phyloP scores from a whole-genome alignment of 345 rosid genomes.

The Punica granatum region DNA sequence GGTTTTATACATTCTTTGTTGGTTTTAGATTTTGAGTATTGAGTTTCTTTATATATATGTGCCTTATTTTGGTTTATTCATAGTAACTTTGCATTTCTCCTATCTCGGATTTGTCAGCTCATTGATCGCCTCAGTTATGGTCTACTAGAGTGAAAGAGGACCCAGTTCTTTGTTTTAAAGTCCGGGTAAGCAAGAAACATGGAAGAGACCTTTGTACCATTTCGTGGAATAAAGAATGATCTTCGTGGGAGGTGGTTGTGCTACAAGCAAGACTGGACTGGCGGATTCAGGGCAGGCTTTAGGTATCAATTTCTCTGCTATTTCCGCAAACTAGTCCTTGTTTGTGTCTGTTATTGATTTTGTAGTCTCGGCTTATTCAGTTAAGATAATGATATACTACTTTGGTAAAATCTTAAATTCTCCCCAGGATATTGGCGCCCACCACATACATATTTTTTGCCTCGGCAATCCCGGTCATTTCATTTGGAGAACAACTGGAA shows the following conservation, averaged over 20 bases:
- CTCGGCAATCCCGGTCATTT: constrained; percentile 87
- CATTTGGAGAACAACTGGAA: constrained; percentile 91
- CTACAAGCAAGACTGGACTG: constrained; percentile 90
- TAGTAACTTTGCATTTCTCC: neutral
- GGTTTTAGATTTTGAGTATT: neutral
- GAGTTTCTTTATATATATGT: neutral
- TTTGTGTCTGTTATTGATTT: neutral
- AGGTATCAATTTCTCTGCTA: constrained; percentile 34
- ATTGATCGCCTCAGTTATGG: neutral
- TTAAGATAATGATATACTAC: neutral
- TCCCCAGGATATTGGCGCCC: constrained; percentile 79
- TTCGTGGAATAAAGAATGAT: constrained; percentile 80
- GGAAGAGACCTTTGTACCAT: constrained; percentile 90
- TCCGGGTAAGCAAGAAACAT: constrained; percentile 21
- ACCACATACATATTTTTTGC: constrained; percentile 95
- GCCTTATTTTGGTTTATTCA: neutral
- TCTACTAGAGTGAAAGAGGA: neutral
- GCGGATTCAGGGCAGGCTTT: constrained; percentile 75
- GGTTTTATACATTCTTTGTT: neutral
- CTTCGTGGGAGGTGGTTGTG: constrained; percentile 63
- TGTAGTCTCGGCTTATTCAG: neutral
- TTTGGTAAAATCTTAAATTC: neutral
- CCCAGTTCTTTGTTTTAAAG: neutral
- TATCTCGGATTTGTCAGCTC: neutral
- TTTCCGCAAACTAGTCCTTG: neutral